Percentiles rank a stretch among this genome's conserved stretches.
These are phyloP conservation scores for Phytophthora nicotianae DNA, from an alignment of 352 stramenopile genomes.

Conservation along the genomic window DNA sequence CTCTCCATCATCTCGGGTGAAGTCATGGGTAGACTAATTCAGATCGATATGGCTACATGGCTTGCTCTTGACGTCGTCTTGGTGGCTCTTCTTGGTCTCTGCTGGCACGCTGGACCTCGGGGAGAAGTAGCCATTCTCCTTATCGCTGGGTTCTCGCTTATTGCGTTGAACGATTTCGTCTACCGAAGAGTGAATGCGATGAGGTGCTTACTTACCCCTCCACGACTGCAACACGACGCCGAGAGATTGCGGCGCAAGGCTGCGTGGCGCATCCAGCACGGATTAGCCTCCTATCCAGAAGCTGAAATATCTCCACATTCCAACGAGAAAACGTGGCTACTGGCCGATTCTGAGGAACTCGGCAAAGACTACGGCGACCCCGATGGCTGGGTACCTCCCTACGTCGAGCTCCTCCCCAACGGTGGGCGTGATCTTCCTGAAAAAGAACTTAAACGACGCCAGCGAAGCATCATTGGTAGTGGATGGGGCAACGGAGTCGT, in stretches of 20 bases:
- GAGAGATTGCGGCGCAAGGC: slow-evolving; percentile 62
- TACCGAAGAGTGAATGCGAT: slow-evolving; percentile 57
- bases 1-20: slow-evolving; percentile 78
- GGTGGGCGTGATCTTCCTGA: slow-evolving; percentile 45
- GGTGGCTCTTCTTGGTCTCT: slow-evolving; percentile 49
- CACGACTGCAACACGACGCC: slow-evolving; percentile 57
- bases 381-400: slow-evolving; percentile 45
- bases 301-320: slow-evolving; percentile 1
- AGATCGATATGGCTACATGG: slow-evolving; percentile 78
- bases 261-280: slow-evolving; percentile 56
- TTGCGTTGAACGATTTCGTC: slow-evolving; percentile 56
- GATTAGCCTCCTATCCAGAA: slow-evolving; percentile 30
- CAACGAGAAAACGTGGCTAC: slow-evolving; percentile 55
- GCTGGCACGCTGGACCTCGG: slow-evolving; percentile 39
- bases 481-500: slow-evolving; percentile 57
- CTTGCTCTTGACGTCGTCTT: slow-evolving; percentile 61
- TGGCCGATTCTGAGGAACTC: slow-evolving; percentile 34
- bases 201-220: slow-evolving; percentile 57
- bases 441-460: slow-evolving; percentile 42
- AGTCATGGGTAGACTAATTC: slow-evolving; percentile 72
- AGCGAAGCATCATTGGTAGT: slow-evolving; percentile 47
- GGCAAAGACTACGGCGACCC: slow-evolving; percentile 39
- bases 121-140: slow-evolving; percentile 57
- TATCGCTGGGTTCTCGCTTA: slow-evolving; percentile 40
- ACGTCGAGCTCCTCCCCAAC: slow-evolving; percentile 49